Evolutionary conservation across 192 early-diverging fungal species (phyloP).

Genomic region (Hyaloraphidium curvatum): DNA sequence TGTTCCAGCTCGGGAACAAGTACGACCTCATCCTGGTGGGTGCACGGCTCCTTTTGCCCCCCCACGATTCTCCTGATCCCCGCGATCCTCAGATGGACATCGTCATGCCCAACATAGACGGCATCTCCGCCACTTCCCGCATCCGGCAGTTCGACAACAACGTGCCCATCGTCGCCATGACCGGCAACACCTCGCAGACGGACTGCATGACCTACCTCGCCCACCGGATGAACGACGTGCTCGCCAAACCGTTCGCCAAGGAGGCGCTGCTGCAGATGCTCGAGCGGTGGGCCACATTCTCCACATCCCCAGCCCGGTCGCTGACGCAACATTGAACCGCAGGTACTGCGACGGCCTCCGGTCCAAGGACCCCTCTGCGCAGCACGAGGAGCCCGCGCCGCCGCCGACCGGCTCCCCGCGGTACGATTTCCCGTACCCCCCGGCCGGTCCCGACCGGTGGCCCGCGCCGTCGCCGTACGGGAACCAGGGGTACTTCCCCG

Average conservation of each 20-base stretch:
- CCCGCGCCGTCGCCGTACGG: too few relatives aligned
- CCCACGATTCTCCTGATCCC: too few relatives aligned
- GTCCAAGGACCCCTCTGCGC: too few relatives aligned
- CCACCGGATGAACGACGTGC: constrained; percentile 54
- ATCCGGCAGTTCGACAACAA: constrained; percentile 48
- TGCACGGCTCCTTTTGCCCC: not conserved
- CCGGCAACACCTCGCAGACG: constrained; percentile 37
- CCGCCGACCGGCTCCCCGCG: too few relatives aligned
- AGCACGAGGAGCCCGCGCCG: too few relatives aligned
- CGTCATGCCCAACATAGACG: constrained; percentile 50
- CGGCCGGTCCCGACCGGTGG: too few relatives aligned
- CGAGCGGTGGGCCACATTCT: constrained; percentile 24
- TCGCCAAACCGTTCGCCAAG: constrained; percentile 48
- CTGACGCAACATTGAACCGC: too few relatives aligned
- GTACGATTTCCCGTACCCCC: too few relatives aligned
- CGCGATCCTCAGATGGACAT: constrained; percentile 37
- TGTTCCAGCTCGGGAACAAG: constrained; percentile 31
- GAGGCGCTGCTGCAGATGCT: constrained; percentile 25
- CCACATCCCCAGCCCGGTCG: too few relatives aligned
- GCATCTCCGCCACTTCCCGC: constrained; percentile 42
- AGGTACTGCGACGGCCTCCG: too few relatives aligned
- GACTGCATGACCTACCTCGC: constrained; percentile 46
- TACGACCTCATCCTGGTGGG: constrained; percentile 57
- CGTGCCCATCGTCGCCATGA: constrained; percentile 63
- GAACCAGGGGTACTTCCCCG: too few relatives aligned